These are phyloP conservation scores for Falciphora oryzae DNA, from an alignment of 2,329 filamentous ascomycete genomes.

Conservation along the genomic window DNA sequence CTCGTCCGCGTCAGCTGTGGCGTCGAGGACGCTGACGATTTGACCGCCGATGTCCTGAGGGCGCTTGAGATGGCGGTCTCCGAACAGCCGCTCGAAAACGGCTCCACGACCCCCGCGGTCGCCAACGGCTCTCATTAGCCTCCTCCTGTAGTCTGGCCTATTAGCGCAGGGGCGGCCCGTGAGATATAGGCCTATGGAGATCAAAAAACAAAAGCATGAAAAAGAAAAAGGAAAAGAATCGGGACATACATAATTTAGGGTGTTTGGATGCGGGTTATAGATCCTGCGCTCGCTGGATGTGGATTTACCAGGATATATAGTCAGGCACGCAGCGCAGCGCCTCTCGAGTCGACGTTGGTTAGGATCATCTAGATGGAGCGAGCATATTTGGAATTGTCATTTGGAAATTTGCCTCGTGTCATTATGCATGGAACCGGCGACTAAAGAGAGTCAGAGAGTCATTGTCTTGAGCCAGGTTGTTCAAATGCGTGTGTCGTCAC, in stretches of 20 bases:
- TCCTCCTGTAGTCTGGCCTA: background rate
- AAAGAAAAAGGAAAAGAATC: background rate
- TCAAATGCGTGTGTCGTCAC: background rate
- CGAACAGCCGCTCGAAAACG: slow-evolving; percentile 11
- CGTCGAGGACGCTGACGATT: slow-evolving; percentile 82
- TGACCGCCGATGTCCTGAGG: slow-evolving; percentile 71
- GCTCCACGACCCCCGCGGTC: background rate
- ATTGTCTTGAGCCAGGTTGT: background rate
- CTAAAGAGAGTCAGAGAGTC: background rate
- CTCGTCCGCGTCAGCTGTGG: slow-evolving; percentile 90
- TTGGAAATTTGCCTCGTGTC: background rate
- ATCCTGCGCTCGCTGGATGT: background rate
- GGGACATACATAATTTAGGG: background rate
- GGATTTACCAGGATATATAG: background rate
- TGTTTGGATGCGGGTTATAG: background rate
- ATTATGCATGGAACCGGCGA: no score
- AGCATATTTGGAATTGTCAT: background rate
- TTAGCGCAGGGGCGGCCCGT: no score
- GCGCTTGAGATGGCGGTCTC: slow-evolving; percentile 71
- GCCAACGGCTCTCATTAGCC: background rate
- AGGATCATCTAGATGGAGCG: background rate
- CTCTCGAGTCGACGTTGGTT: background rate
- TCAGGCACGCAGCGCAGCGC: background rate
- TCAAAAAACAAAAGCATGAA: background rate
- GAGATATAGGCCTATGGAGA: background rate